phyloP scores from a whole-genome alignment of 1,139 yeast species.

The Kodamaea sp. region DNA sequence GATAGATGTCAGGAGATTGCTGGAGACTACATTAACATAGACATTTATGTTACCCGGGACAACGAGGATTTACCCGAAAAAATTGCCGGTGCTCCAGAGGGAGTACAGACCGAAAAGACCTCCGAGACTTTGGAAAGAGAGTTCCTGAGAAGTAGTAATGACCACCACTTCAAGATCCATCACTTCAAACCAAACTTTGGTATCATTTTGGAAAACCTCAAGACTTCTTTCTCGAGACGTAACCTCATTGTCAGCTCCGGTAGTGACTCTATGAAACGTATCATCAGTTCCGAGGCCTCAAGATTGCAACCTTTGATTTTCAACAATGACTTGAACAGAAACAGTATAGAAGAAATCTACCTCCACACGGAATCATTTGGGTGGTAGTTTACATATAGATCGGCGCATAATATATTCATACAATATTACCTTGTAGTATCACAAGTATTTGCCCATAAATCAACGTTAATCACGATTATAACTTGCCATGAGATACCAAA shows the following conservation, averaged over 20 bases:
- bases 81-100: neutral
- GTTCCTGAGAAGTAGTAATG: neutral
- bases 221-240: constrained; percentile 29
- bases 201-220: constrained; percentile 20
- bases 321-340: constrained; percentile 26
- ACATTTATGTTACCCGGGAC: constrained; percentile 25
- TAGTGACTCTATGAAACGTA: constrained; percentile 42
- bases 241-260: constrained; percentile 57
- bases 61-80: constrained; percentile 1
- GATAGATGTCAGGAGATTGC: constrained; percentile 24
- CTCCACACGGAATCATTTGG: constrained; percentile 63
- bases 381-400: constrained; percentile 35
- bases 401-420: too few relatives aligned
- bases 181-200: constrained; percentile 38
- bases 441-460: too few relatives aligned
- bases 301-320: constrained; percentile 33
- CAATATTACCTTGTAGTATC: neutral
- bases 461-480: too few relatives aligned
- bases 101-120: neutral
- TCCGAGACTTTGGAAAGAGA: constrained; percentile 1
- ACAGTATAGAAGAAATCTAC: constrained; percentile 49
- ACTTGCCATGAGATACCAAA: constrained; percentile 3
- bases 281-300: constrained; percentile 49
- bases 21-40: constrained; percentile 26
- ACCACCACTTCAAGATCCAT: constrained; percentile 18